Conservation (phyloP, 2,329 filamentous ascomycete genomes). For the Fusarium temperatum region DNA sequence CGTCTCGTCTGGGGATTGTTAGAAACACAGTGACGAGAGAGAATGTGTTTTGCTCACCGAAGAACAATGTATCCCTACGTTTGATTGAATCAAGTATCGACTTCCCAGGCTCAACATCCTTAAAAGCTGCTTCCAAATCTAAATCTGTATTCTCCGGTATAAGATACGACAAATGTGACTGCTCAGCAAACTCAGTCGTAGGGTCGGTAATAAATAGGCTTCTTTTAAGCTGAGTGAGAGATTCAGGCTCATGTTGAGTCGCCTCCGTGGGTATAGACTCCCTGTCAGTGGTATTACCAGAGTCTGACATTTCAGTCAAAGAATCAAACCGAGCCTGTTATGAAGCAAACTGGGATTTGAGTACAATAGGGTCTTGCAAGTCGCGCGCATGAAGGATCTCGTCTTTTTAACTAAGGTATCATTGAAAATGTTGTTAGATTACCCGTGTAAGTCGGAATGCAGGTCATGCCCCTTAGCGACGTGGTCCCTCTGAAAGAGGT, state of each 20-base stretch:
- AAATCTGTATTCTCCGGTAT: constrained; percentile 66
- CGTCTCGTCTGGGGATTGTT: constrained; percentile 70
- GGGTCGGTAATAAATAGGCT: constrained; percentile 39
- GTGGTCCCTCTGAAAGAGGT: constrained; percentile 27
- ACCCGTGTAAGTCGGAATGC: constrained; percentile 37
- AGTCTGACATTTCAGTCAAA: constrained; percentile 30
- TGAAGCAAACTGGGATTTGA: background rate
- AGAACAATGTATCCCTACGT: constrained; percentile 73
- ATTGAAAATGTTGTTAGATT: constrained; percentile 17
- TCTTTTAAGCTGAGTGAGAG: constrained; percentile 34
- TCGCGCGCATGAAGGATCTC: background rate
- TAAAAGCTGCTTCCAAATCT: constrained; percentile 62
- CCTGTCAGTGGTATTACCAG: constrained; percentile 27
- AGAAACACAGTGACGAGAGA: constrained; percentile 52
- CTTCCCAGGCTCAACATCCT: constrained; percentile 53
- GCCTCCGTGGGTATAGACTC: constrained; percentile 31
- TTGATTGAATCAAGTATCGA: constrained; percentile 66
- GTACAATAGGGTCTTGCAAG: background rate
- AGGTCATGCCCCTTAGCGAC: constrained; percentile 34
- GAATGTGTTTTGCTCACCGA: constrained; percentile 63
- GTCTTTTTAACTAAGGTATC: constrained; percentile 3
- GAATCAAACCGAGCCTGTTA: background rate
- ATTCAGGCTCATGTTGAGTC: constrained; percentile 29
- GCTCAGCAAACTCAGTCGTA: constrained; percentile 59
- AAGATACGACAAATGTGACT: constrained; percentile 68